Conservation (phyloP, 208 protist genomes). For the Acanthamoeba lenticulata region DNA sequence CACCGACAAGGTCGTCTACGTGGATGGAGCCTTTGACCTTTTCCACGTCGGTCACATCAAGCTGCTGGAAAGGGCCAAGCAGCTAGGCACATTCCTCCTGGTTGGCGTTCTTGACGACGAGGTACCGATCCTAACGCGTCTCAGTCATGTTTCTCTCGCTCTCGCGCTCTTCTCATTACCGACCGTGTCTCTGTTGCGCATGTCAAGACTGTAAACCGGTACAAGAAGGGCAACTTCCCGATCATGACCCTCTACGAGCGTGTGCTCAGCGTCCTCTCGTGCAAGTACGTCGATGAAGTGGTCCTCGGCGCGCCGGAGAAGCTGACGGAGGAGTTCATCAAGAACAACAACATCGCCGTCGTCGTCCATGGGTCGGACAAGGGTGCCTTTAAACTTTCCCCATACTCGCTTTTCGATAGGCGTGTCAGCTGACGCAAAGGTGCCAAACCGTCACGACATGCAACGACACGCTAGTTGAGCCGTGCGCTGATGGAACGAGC, state of each 20-base stretch:
- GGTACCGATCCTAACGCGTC: no score
- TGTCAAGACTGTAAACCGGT: constrained; percentile 5
- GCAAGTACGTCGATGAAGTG: constrained; percentile 96
- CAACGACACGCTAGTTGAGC: no score
- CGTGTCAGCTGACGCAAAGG: no score
- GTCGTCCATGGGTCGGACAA: constrained; percentile 89
- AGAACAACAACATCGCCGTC: constrained; percentile 86
- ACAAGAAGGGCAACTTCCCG: constrained; percentile 94
- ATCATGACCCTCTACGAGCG: constrained; percentile 99
- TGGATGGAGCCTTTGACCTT: constrained; percentile 97
- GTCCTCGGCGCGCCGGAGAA: constrained; percentile 96
- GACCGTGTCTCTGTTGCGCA: neutral
- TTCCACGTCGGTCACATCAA: constrained; percentile 97
- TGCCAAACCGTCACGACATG: no score
- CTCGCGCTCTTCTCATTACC: neutral
- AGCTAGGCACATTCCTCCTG: constrained; percentile 95
- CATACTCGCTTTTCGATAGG: neutral
- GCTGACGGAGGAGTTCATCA: constrained; percentile 94
- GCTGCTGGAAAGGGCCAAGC: constrained; percentile 93
- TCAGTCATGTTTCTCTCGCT: no score
- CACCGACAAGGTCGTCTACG: constrained; percentile 95
- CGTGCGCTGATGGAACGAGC: constrained; percentile 43
- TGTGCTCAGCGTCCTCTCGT: constrained; percentile 95
- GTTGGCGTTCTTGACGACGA: constrained; percentile 96
- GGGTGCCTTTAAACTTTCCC: neutral